Conservation (phyloP, 2,329 filamentous ascomycete species). For the Fusarium clavum region DNA sequence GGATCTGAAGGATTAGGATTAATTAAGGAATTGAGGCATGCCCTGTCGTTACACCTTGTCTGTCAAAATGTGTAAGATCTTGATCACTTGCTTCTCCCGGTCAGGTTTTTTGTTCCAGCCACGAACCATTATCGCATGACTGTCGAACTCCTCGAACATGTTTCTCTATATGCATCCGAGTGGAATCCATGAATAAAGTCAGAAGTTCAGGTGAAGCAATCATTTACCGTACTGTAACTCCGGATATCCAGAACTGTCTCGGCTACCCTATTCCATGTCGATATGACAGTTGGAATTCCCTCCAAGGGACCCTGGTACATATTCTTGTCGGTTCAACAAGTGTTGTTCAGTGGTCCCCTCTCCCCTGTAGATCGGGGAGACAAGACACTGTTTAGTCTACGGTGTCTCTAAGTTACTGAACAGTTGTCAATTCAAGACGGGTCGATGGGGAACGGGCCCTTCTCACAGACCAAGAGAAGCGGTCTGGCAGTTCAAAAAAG, state of each 20-base stretch:
- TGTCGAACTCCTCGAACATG: constrained; percentile 7
- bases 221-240: not conserved
- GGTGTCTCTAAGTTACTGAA: constrained; percentile 1
- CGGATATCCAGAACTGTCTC: not conserved
- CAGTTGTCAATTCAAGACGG: constrained; percentile 38
- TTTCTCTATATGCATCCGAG: constrained; percentile 1
- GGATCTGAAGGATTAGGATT: constrained; percentile 10
- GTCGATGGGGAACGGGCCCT: constrained; percentile 42
- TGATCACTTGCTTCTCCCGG: constrained; percentile 10
- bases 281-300: constrained; percentile 18
- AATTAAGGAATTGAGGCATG: constrained; percentile 7
- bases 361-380: constrained; percentile 15
- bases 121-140: constrained; percentile 25
- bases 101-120: constrained; percentile 4
- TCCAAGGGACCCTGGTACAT: constrained; percentile 14
- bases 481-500: constrained; percentile 39
- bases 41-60: not conserved
- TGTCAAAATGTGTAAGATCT: constrained; percentile 4
- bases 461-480: constrained; percentile 34
- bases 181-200: constrained; percentile 4
- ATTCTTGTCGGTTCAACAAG: constrained; percentile 8
- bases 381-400: constrained; percentile 34
- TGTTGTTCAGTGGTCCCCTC: constrained; percentile 3
- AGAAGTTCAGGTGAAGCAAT: constrained; percentile 9
- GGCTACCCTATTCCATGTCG: constrained; percentile 37